Conservation (phyloP, 1,139 yeast species). For the Spencermartinsiella ligniputridi region DNA sequence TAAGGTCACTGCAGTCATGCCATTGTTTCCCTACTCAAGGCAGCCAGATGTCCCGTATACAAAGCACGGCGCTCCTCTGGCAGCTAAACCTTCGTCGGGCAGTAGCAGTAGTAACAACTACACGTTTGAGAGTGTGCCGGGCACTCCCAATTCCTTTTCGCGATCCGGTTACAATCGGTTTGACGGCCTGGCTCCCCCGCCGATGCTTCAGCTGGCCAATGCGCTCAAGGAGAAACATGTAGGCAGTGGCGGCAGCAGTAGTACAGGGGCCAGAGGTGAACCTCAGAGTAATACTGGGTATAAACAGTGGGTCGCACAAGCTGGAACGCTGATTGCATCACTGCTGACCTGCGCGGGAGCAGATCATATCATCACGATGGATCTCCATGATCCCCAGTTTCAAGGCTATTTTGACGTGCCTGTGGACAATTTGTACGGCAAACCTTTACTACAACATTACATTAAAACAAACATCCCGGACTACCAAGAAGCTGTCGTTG, state of each 20-base stretch:
- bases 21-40: conserved; percentile 91
- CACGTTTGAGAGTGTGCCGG: conserved; percentile 61
- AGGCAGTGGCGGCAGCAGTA: not conserved
- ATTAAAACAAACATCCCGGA: conserved; percentile 69
- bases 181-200: not conserved
- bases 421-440: conserved; percentile 84
- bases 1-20: conserved; percentile 90
- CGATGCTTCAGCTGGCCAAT: conserved; percentile 1
- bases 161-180: not conserved
- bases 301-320: conserved; percentile 93
- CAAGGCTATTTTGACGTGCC: conserved; percentile 93
- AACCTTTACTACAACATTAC: conserved; percentile 78
- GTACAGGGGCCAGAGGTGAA: conserved; percentile 12
- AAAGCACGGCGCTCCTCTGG: conserved; percentile 57
- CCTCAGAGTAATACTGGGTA: conserved; percentile 54
- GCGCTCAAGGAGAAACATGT: not conserved
- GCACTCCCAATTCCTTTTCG: conserved; percentile 41
- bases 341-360: conserved; percentile 91
- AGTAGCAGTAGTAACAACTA: conserved; percentile 30
- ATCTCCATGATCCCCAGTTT: conserved; percentile 90
- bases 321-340: conserved; percentile 89
- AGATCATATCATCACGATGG: conserved; percentile 96
- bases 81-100: conserved; percentile 34
- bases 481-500: conserved; percentile 76
- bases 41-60: conserved; percentile 95